Base-by-base conservation (phyloP, 2,329 filamentous ascomycete species). In the Fusarium papillatum region DNA sequence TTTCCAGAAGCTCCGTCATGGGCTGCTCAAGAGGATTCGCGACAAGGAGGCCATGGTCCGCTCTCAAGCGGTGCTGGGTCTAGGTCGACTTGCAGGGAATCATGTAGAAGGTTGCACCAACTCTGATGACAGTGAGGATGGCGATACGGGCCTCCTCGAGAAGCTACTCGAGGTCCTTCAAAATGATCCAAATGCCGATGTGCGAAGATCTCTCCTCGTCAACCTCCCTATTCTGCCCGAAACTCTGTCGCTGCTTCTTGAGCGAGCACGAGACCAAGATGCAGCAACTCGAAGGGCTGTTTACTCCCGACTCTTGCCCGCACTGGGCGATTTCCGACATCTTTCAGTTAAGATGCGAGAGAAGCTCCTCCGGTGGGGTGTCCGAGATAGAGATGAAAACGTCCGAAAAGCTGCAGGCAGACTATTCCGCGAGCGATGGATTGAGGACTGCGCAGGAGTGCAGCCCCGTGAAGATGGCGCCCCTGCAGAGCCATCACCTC, bases 1-100 rank as follows among this genome's bases (percentile, higher is more conserved):
- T 14, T 99, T 98, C 82, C 92, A 95, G 78, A 91, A 95, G 70
- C 88, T 98, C 71, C 91, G 95, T 64, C 90, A 95, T 65, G 94
- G 93, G 0, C 87, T 99, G 43, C 86, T 98, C 55, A 97, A 94
- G 84, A 91, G 97, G 39, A 93, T 98, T 63, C 92, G 95, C 76
- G 97, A 99, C 85, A 98, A 98, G 84, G 97, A 99, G 82, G 91
- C 95, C 9, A 94, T 96, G 82, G 95, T 99, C 11, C 92, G 97
- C 71, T 93, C 97, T 8, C 97, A 99, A 83, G 97, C 97, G 9
- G 95, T 98, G 1, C 88, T 98, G 73, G 96, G 96, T 7, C 88
- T 99, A n/a, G 95, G 95, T 9, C 91, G 95, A 38, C 88, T 98
- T 64, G 95, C 95, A 9, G 93, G 93, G 26, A 95, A 95, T 78